phyloP scores from a whole-genome alignment of 805 yeast genomes.

The Wickerhamomyces mucosus region DNA sequence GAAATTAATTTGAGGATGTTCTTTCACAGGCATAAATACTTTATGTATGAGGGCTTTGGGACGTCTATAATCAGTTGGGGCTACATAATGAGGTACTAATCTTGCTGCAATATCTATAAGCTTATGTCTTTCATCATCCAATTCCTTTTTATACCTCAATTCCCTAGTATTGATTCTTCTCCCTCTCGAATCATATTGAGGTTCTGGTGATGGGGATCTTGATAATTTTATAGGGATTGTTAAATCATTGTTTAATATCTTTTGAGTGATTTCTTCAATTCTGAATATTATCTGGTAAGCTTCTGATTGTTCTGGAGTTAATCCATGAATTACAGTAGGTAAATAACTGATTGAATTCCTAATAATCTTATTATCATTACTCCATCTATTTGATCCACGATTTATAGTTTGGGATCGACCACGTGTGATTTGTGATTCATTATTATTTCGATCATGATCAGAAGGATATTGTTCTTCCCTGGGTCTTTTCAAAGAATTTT shows the following conservation, averaged over 20 bases:
- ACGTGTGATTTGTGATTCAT: too few relatives aligned
- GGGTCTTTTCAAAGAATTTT: too few relatives aligned
- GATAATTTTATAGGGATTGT: slow-evolving; percentile 37
- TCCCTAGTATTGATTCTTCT: slow-evolving; percentile 82
- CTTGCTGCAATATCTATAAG: slow-evolving; percentile 69
- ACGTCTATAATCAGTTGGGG: slow-evolving; percentile 70
- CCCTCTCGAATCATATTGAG: slow-evolving; percentile 77
- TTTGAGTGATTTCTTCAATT: slow-evolving; percentile 68
- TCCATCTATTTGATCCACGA: too few relatives aligned
- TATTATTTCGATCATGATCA: too few relatives aligned
- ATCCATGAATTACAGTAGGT: too few relatives aligned
- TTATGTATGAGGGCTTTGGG: slow-evolving; percentile 73
- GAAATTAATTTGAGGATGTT: slow-evolving; percentile 87
- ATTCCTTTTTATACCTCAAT: slow-evolving; percentile 43
- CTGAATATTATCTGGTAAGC: slow-evolving; percentile 62
- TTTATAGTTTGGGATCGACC: too few relatives aligned
- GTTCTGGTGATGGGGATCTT: slow-evolving; percentile 85
- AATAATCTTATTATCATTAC: too few relatives aligned
- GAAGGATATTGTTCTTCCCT: too few relatives aligned
- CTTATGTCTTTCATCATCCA: slow-evolving; percentile 73
- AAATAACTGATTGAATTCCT: too few relatives aligned
- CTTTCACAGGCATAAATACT: slow-evolving; percentile 73
- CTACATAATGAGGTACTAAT: slow-evolving; percentile 62
- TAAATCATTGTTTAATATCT: slow-evolving; percentile 41
- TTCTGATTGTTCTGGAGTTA: slow-evolving; percentile 73